Percentiles rank a stretch among this genome's conserved stretches.
Conservation (phyloP, 768 basidiomycete genomes). For the Tulasnella sp. region DNA sequence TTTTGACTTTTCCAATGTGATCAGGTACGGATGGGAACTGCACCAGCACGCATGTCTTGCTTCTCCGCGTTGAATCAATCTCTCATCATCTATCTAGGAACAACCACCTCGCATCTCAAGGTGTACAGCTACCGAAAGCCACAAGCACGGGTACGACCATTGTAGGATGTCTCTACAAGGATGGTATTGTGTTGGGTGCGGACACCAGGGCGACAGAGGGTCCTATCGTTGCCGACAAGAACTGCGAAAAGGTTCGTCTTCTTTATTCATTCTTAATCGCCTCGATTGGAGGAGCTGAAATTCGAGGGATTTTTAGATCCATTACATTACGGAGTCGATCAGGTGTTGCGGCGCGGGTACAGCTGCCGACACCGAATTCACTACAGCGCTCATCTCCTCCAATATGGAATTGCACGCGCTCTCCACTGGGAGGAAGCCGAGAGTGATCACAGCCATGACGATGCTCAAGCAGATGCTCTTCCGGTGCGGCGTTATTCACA, state of each 20-base stretch:
- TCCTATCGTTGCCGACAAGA: conserved; percentile 94
- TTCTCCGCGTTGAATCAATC: too few species aligned
- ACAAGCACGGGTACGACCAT: conserved; percentile 96
- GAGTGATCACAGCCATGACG: conserved; percentile 97
- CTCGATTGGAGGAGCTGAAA: not conserved
- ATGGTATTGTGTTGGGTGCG: conserved; percentile 89
- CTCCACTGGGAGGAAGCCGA: conserved; percentile 81
- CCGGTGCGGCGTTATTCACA: conserved; percentile 38
- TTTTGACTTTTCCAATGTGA: conserved; percentile 69
- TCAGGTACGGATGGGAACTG: conserved; percentile 45
- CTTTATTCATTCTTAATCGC: not conserved
- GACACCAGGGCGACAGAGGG: conserved; percentile 95
- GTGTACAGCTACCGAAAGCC: conserved; percentile 66
- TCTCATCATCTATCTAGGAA: conserved; percentile 37
- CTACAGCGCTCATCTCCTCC: conserved; percentile 87
- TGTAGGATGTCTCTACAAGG: conserved; percentile 87
- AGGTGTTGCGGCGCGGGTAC: conserved; percentile 98
- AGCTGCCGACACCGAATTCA: conserved; percentile 96
- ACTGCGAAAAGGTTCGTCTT: conserved; percentile 87
- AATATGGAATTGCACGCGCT: conserved; percentile 91
- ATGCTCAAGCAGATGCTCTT: conserved; percentile 96
- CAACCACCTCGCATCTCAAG: conserved; percentile 57
- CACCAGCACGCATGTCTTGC: not conserved
- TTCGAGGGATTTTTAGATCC: conserved; percentile 66
- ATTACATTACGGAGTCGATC: conserved; percentile 91